These are phyloP conservation scores for Ophiocordyceps polyrhachis-furcata DNA, from an alignment of 2,329 filamentous ascomycete genomes.

Conservation along the genomic window DNA sequence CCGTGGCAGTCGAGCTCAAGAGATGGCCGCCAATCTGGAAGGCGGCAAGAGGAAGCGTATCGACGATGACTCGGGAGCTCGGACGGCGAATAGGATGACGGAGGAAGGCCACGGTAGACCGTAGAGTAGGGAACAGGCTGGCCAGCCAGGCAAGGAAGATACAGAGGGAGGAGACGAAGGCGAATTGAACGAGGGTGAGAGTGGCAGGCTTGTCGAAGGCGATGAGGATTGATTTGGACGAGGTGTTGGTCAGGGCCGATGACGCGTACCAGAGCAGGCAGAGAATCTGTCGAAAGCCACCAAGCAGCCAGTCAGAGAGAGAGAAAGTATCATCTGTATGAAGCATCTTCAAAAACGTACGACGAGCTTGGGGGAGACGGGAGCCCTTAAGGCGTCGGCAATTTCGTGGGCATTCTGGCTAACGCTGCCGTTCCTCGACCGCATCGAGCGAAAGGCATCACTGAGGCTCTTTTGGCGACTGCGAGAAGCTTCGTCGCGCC, in stretches of 20 bases:
- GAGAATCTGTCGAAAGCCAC: constrained; percentile 37
- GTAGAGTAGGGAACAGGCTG: constrained; percentile 49
- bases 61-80: constrained; percentile 61
- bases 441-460: constrained; percentile 72
- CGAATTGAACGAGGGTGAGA: constrained; percentile 83
- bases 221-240: constrained; percentile 90
- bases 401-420: constrained; percentile 88
- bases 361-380: constrained; percentile 72
- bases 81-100: constrained; percentile 70
- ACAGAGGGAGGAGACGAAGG: constrained; percentile 79
- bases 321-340: neutral
- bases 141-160: constrained; percentile 62
- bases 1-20: constrained; percentile 80
- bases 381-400: constrained; percentile 75
- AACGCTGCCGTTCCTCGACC: constrained; percentile 65
- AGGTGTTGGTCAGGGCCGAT: constrained; percentile 91
- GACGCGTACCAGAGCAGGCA: constrained; percentile 90
- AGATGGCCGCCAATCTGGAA: constrained; percentile 94
- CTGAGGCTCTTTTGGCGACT: constrained; percentile 68
- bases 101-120: constrained; percentile 55
- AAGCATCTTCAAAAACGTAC: constrained; percentile 28
- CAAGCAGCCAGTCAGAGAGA: neutral
- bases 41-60: constrained; percentile 74
- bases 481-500: constrained; percentile 26
- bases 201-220: constrained; percentile 82